phyloP scores from a whole-genome alignment of 225 moss, liverwort and hornwort genomes.

The Antitrichia curtipendula region DNA sequence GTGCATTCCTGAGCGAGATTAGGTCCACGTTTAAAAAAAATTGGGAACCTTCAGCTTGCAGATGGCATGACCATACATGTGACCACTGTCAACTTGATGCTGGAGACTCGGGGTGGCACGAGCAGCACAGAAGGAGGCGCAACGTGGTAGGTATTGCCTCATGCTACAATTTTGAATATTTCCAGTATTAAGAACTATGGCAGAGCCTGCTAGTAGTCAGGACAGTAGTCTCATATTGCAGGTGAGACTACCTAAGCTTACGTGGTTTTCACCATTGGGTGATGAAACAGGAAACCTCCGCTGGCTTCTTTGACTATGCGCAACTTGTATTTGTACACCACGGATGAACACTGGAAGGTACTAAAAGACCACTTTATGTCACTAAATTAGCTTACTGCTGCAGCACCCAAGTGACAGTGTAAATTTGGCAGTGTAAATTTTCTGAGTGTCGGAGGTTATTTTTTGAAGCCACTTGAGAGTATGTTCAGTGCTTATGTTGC shows the following conservation, averaged over 20 bases:
- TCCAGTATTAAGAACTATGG: not conserved
- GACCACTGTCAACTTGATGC: constrained; percentile 90
- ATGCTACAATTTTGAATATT: not conserved
- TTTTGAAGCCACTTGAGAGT: not conserved
- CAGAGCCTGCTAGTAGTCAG: not conserved
- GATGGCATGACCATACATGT: constrained; percentile 98
- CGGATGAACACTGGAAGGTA: constrained; percentile 90
- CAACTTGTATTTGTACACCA: constrained; percentile 75
- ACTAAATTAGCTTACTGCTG: not conserved
- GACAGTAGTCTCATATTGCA: not conserved
- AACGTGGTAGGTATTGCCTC: constrained; percentile 51
- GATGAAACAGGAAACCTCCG: constrained; percentile 79
- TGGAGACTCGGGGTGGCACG: constrained; percentile 94
- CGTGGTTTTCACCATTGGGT: not conserved
- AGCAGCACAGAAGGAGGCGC: constrained; percentile 66
- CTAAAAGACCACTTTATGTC: not conserved
- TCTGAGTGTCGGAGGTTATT: not conserved
- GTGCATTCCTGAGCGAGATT: not conserved
- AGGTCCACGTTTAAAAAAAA: not conserved
- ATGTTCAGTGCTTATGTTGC: not conserved
- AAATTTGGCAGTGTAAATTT: not conserved
- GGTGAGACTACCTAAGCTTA: not conserved
- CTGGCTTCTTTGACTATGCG: constrained; percentile 89
- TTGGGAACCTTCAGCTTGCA: constrained; percentile 59
- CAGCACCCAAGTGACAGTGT: not conserved